phyloP scores from a whole-genome alignment of 2,329 filamentous ascomycete species.

The Cordyceps cateniannulata region DNA sequence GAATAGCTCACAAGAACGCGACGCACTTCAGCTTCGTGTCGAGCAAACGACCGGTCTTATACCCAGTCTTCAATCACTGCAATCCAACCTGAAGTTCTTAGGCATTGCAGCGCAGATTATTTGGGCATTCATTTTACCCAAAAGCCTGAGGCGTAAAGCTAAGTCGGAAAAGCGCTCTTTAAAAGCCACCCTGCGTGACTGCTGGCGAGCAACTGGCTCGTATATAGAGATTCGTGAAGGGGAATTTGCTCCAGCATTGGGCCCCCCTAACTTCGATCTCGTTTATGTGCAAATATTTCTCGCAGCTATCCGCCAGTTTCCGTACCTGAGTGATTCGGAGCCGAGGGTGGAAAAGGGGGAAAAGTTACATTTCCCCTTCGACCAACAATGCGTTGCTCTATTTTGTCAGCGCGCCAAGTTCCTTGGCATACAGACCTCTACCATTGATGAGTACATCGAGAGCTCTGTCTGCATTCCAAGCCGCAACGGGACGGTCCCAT shows the following conservation, averaged over 20 bases:
- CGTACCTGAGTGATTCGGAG: constrained; percentile 9
- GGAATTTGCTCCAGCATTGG: constrained; percentile 10
- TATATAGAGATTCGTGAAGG: constrained; percentile 16
- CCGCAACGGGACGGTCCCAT: neutral
- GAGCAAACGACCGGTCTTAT: neutral
- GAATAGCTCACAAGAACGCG: neutral
- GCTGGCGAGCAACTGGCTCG: constrained; percentile 5
- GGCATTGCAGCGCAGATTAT: constrained; percentile 1
- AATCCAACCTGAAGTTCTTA: constrained; percentile 3
- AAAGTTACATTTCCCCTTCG: neutral
- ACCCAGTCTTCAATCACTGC: neutral
- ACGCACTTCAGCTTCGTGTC: neutral
- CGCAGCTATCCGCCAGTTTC: constrained; percentile 14
- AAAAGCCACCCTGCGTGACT: neutral
- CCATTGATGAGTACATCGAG: constrained; percentile 1
- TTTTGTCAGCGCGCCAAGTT: constrained; percentile 12
- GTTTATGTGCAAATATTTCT: constrained; percentile 14
- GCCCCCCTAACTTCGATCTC: constrained; percentile 14
- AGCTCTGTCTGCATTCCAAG: neutral
- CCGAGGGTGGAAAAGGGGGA: constrained; percentile 9
- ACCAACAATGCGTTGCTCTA: constrained; percentile 5
- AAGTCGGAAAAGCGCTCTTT: neutral
- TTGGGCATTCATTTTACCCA: constrained; percentile 3
- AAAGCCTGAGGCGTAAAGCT: neutral
- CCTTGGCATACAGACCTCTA: constrained; percentile 12